Evolutionary conservation across 73 alveolate species (phyloP).

Genomic region (Tetrahymena borealis): DNA sequence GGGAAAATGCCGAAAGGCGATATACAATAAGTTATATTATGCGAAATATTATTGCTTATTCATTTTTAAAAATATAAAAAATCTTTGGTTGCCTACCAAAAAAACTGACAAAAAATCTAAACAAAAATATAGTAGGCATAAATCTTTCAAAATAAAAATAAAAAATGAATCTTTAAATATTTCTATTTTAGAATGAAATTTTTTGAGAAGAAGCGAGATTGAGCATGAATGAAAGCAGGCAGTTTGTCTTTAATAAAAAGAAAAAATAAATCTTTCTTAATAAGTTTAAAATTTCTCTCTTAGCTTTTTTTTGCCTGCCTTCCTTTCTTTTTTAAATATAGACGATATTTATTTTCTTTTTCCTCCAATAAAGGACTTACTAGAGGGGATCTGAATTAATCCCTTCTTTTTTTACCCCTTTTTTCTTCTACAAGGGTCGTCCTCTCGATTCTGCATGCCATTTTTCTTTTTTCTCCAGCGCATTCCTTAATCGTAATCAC

Average conservation of each 20-base stretch:
- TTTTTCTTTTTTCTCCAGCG: not conserved
- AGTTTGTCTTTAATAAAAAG: not conserved
- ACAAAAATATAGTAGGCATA: not conserved
- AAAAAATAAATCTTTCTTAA: not conserved
- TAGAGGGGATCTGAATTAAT: not conserved
- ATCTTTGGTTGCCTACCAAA: not conserved
- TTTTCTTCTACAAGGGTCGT: not conserved
- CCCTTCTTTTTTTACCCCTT: slow-evolving; percentile 3
- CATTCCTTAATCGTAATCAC: not conserved
- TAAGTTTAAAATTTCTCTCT: not conserved
- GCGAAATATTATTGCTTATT: not conserved
- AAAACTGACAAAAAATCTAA: not conserved
- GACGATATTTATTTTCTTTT: not conserved
- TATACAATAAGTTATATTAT: not conserved
- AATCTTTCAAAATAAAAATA: not conserved
- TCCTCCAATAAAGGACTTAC: not conserved
- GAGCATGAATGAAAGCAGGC: not conserved
- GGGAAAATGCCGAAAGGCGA: not conserved
- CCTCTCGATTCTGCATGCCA: slow-evolving; percentile 4
- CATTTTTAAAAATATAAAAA: not conserved
- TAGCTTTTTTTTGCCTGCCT: not conserved
- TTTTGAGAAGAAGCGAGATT: not conserved
- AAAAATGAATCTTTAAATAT: not conserved
- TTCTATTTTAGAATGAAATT: not conserved
- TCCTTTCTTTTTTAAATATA: not conserved